Conservation (phyloP, 345 rosid genomes). For the Kandelia obovata region DNA sequence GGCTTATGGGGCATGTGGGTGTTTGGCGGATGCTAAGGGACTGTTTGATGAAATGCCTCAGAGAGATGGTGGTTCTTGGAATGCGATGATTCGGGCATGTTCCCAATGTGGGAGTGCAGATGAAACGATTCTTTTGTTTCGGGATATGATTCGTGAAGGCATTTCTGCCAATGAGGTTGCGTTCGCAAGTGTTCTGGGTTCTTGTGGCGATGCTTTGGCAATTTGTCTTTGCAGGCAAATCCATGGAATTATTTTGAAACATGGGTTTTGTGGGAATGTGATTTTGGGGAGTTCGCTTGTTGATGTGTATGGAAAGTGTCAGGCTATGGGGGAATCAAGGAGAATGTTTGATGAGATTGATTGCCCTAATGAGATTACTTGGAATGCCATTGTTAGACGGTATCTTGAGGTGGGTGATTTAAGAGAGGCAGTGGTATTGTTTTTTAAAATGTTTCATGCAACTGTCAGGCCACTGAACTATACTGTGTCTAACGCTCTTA, state of each 20-base stretch:
- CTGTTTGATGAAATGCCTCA: constrained; percentile 82
- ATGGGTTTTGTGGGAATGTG: constrained; percentile 53
- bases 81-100: constrained; percentile 64
- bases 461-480: constrained; percentile 54
- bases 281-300: constrained; percentile 73
- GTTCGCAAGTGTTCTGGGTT: constrained; percentile 49
- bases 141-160: constrained; percentile 50
- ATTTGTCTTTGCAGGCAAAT: constrained; percentile 47
- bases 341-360: constrained; percentile 67
- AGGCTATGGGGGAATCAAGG: constrained; percentile 58
- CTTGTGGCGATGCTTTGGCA: constrained; percentile 46
- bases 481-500: constrained; percentile 63
- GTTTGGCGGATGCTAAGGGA: constrained; percentile 51
- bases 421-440: constrained; percentile 57
- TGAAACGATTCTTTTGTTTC: constrained; percentile 45
- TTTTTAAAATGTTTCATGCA: constrained; percentile 49
- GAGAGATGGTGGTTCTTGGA: constrained; percentile 96
- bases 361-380: constrained; percentile 61
- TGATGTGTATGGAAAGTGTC: constrained; percentile 75
- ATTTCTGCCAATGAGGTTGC: constrained; percentile 54
- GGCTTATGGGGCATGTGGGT: constrained; percentile 53
- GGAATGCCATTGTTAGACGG: constrained; percentile 86
- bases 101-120: constrained; percentile 29
- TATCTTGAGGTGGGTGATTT: constrained; percentile 63
- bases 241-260: constrained; percentile 57